These are phyloP conservation scores for Acacia melanoxylon DNA, from an alignment of 306 rosid genomes.

Conservation along the genomic window DNA sequence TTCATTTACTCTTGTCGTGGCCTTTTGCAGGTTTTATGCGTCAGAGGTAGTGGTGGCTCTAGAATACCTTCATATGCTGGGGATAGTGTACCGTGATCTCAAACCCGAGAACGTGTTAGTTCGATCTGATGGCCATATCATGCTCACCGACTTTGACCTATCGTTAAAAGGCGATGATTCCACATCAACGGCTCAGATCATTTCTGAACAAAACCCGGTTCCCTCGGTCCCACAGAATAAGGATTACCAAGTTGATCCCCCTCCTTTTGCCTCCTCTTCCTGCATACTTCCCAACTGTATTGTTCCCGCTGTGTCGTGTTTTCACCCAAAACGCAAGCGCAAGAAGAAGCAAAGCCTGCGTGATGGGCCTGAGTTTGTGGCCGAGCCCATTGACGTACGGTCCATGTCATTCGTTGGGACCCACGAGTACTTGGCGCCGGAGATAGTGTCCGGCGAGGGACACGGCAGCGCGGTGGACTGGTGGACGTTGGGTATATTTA, in stretches of 20 bases:
- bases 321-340: slow-evolving; percentile 55
- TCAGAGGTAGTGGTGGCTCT: slow-evolving; percentile 78
- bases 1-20: background rate
- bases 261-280: slow-evolving; percentile 48
- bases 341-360: slow-evolving; percentile 53
- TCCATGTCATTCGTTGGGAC: slow-evolving; percentile 68
- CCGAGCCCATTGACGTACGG: slow-evolving; percentile 55
- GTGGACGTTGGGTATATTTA: slow-evolving; percentile 65
- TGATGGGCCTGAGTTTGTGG: slow-evolving; percentile 53
- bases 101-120: slow-evolving; percentile 83
- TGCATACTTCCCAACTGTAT: slow-evolving; percentile 60
- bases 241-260: slow-evolving; percentile 24
- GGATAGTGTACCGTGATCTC: slow-evolving; percentile 83
- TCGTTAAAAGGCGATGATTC: slow-evolving; percentile 54
- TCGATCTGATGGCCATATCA: slow-evolving; percentile 79
- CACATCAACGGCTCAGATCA: slow-evolving; percentile 49
- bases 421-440: slow-evolving; percentile 70
- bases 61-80: slow-evolving; percentile 94
- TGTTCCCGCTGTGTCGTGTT: slow-evolving; percentile 59
- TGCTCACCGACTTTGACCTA: slow-evolving; percentile 73
- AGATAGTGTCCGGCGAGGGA: slow-evolving; percentile 58
- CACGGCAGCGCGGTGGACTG: slow-evolving; percentile 65
- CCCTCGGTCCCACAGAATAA: slow-evolving; percentile 36
- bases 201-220: slow-evolving; percentile 39
- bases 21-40: slow-evolving; percentile 64